These are phyloP conservation scores for Pseudopithomyces maydicus DNA, from an alignment of 2,329 filamentous ascomycete genomes.

Conservation along the genomic window DNA sequence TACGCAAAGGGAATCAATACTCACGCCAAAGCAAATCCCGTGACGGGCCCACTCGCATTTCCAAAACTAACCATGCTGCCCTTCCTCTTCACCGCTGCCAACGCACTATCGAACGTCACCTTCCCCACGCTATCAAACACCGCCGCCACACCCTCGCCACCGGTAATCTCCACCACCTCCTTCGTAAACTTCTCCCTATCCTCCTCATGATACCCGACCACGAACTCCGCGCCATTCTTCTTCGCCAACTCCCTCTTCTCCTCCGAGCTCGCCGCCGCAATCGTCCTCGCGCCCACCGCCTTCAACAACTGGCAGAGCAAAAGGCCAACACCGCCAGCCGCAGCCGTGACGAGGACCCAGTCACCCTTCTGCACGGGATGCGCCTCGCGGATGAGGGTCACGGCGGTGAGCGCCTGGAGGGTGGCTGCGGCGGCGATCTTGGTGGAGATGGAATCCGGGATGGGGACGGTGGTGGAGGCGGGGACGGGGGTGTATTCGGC, in stretches of 20 bases:
- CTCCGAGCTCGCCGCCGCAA: conserved; percentile 75
- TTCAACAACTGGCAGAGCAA: conserved; percentile 77
- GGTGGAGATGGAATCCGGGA: conserved; percentile 67
- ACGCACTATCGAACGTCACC: conserved; percentile 77
- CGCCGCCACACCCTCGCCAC: conserved; percentile 72
- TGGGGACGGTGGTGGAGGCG: conserved; percentile 60
- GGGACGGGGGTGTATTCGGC: conserved; percentile 64
- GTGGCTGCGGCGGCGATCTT: conserved; percentile 70
- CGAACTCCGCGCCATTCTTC: conserved; percentile 71
- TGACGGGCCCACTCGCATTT: conserved; percentile 79
- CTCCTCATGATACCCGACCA: conserved; percentile 71
- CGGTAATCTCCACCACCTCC: conserved; percentile 71
- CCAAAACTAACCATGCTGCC: conserved; percentile 80
- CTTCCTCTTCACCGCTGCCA: conserved; percentile 77
- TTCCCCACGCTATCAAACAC: conserved; percentile 89
- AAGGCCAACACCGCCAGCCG: conserved; percentile 75
- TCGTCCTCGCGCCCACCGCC: conserved; percentile 73
- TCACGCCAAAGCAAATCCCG: conserved; percentile 66
- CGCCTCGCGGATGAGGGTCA: conserved; percentile 78
- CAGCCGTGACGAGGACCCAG: conserved; percentile 83
- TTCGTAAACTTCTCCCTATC: conserved; percentile 45
- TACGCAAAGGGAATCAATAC: conserved; percentile 37
- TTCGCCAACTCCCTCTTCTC: conserved; percentile 75
- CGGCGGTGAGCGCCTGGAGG: conserved; percentile 83
- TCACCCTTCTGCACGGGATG: conserved; percentile 73